A percentile compares a stretch with the other conserved stretches of the same genome.
Evolutionary conservation across 805 yeast species (phyloP).

Genomic region (Metschnikowia borealis): DNA sequence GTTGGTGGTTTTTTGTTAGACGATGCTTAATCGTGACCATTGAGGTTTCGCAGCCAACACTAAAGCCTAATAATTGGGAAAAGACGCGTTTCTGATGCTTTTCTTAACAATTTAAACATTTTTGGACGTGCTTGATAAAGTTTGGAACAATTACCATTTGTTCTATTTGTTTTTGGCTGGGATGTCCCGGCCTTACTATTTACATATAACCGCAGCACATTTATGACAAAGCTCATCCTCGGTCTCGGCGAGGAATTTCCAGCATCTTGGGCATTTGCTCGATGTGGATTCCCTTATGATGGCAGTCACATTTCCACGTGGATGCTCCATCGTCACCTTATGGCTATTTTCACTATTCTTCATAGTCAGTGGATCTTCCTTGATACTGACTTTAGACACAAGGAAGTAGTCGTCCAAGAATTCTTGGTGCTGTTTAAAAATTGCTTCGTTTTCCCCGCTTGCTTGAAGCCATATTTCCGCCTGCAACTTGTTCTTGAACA

Average conservation of each 20-base stretch:
- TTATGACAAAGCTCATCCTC: slow-evolving; percentile 60
- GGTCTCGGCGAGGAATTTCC: slow-evolving; percentile 64
- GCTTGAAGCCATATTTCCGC: slow-evolving; percentile 36
- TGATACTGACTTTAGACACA: slow-evolving; percentile 48
- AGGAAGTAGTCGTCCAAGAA: slow-evolving; percentile 49
- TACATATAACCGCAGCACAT: slow-evolving; percentile 49
- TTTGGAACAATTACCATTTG: no score
- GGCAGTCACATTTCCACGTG: slow-evolving; percentile 24
- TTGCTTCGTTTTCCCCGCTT: slow-evolving; percentile 8
- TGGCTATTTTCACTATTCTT: background rate
- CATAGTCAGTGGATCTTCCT: background rate
- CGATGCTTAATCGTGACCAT: no score
- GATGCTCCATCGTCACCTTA: slow-evolving; percentile 6
- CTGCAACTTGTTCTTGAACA: slow-evolving; percentile 57
- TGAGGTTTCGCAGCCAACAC: no score
- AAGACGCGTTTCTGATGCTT: no score
- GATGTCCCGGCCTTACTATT: slow-evolving; percentile 11
- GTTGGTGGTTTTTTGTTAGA: no score
- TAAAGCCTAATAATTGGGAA: no score
- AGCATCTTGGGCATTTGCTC: slow-evolving; percentile 88
- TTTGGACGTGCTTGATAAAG: no score
- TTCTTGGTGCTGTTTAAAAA: slow-evolving; percentile 21
- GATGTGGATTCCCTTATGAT: slow-evolving; percentile 43
- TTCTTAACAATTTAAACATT: no score
- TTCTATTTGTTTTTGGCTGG: background rate